Percentiles rank a stretch among this genome's conserved stretches.
Evolutionary conservation across 164 flowering plant genomes (phyloP).

Genomic region (Nymphaea colorata): DNA sequence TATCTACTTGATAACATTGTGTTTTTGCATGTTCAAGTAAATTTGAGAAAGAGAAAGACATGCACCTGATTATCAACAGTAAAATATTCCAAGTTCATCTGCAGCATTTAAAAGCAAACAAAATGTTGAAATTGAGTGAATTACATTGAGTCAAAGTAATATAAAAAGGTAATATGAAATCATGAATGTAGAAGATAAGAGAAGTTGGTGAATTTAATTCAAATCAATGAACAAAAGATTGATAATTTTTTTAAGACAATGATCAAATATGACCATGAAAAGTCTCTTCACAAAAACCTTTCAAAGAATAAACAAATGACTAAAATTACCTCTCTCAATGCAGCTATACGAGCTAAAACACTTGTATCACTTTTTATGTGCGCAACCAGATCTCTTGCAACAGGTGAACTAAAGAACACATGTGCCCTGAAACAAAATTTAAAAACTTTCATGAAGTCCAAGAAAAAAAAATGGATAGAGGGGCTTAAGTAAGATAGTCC

Average conservation of each 20-base stretch:
- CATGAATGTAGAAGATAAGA: neutral
- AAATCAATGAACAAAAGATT: too few species aligned
- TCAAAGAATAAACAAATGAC: neutral
- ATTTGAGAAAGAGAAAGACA: neutral
- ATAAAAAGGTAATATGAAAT: neutral
- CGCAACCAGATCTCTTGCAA: conserved; percentile 64
- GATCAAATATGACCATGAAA: too few species aligned
- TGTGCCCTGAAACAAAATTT: conserved; percentile 52
- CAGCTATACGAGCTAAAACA: conserved; percentile 86
- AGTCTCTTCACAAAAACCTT: too few species aligned
- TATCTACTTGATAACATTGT: too few species aligned
- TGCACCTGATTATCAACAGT: conserved; percentile 92
- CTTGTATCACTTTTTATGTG: conserved; percentile 71
- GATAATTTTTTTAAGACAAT: too few species aligned
- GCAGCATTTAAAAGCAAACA: conserved; percentile 19
- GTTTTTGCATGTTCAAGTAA: too few species aligned
- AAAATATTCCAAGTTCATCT: conserved; percentile 98
- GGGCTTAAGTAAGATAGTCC: neutral
- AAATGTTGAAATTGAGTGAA: neutral
- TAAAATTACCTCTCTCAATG: conserved; percentile 69
- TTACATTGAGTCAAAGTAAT: too few species aligned
- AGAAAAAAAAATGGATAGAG: conserved; percentile 2
- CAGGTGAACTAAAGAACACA: conserved; percentile 87
- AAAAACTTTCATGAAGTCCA: neutral
- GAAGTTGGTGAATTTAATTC: neutral